A percentile compares a stretch with the other conserved stretches of the same genome.
Conservation (phyloP, 1,284 basidiomycete genomes). For the Malassezia sympodialis region DNA sequence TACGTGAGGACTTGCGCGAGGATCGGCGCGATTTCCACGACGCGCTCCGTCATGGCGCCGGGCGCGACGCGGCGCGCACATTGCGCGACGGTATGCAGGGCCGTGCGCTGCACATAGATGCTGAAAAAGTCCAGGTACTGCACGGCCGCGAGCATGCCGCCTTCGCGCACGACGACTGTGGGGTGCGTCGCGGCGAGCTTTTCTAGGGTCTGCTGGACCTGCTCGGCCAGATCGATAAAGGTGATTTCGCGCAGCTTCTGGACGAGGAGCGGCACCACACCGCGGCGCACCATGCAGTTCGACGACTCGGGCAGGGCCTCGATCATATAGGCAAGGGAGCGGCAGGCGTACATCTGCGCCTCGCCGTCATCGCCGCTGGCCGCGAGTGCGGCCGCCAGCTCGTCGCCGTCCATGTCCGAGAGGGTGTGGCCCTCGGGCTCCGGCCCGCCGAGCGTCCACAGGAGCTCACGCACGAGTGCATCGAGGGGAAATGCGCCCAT, state of each 20-base stretch:
- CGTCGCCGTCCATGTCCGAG: slow-evolving; percentile 26
- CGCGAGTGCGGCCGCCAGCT: slow-evolving; percentile 25
- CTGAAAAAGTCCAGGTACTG: slow-evolving; percentile 48
- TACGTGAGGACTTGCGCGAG: slow-evolving; percentile 39
- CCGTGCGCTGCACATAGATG: slow-evolving; percentile 46
- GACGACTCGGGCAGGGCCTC: slow-evolving; percentile 46
- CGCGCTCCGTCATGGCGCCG: slow-evolving; percentile 22
- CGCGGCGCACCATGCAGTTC: slow-evolving; percentile 32
- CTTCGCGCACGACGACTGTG: slow-evolving; percentile 39
- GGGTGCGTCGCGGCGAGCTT: slow-evolving; percentile 42
- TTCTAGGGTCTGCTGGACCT: slow-evolving; percentile 46
- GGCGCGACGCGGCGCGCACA: slow-evolving; percentile 32
- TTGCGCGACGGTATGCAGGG: slow-evolving; percentile 41
- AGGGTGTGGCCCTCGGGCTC: slow-evolving; percentile 22
- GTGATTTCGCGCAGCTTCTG: slow-evolving; percentile 44
- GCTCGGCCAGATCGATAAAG: slow-evolving; percentile 47
- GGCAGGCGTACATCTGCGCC: slow-evolving; percentile 42
- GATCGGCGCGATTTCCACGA: slow-evolving; percentile 36
- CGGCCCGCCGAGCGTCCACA: slow-evolving; percentile 77
- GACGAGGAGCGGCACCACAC: slow-evolving; percentile 40
- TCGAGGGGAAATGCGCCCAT: slow-evolving; percentile 89
- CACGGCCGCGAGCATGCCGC: slow-evolving; percentile 41
- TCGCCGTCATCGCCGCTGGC: slow-evolving; percentile 37
- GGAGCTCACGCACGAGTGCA: slow-evolving; percentile 79
- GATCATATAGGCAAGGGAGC: slow-evolving; percentile 47